Evolutionary conservation across 345 rosid genomes (phyloP).

Genomic region (Eucalyptus curtisii): DNA sequence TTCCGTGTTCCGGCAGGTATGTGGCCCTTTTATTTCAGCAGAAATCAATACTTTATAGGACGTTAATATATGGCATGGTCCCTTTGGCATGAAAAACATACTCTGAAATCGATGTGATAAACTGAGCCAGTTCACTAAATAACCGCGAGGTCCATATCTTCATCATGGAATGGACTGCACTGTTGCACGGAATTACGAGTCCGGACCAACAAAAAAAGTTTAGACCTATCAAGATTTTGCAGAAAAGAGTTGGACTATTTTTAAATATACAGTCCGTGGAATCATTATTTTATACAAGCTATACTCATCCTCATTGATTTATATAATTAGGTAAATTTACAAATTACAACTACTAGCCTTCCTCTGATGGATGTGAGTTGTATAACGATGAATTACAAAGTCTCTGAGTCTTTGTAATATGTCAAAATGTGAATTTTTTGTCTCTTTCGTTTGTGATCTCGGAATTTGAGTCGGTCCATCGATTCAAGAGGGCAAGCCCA

Average conservation of each 20-base stretch:
- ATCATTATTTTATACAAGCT: not conserved
- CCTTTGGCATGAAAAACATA: not conserved
- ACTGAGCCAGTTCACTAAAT: not conserved
- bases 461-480: not conserved
- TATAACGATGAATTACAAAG: not conserved
- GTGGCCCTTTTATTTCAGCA: not conserved
- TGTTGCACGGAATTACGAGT: not conserved
- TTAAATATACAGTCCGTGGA: not conserved
- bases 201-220: not conserved
- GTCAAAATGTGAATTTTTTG: not conserved
- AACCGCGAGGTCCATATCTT: not conserved
- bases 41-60: not conserved
- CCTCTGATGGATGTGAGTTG: not conserved
- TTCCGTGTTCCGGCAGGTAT: slow-evolving; percentile 3
- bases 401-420: not conserved
- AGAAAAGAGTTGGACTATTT: not conserved
- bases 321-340: not conserved
- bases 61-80: not conserved
- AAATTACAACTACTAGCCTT: not conserved
- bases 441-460: not conserved
- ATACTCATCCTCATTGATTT: not conserved
- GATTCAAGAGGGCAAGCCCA: not conserved
- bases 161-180: not conserved
- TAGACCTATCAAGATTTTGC: not conserved
- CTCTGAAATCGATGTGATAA: not conserved